These are phyloP conservation scores for Blepharisma japonicum DNA, from an alignment of 73 alveolate genomes.

Conservation along the genomic window DNA sequence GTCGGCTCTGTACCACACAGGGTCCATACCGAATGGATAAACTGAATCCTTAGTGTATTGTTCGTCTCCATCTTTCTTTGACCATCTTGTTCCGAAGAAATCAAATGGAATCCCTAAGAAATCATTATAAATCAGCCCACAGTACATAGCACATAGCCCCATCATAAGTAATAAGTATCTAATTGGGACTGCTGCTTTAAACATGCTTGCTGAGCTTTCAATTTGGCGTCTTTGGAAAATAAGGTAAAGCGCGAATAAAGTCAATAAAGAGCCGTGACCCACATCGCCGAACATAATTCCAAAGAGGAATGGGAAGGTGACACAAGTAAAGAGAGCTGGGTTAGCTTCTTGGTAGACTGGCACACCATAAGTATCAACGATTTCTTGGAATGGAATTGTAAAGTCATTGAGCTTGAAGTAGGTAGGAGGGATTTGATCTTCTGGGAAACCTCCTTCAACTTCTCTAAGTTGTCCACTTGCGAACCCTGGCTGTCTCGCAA, in stretches of 20 bases:
- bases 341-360: slow-evolving; percentile 97
- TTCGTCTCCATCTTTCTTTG: slow-evolving; percentile 43
- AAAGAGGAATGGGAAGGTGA: slow-evolving; percentile 96
- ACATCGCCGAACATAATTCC: slow-evolving; percentile 99
- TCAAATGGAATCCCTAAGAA: slow-evolving; percentile 88
- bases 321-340: slow-evolving; percentile 91
- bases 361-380: slow-evolving; percentile 95
- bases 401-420: slow-evolving; percentile 93
- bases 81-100: slow-evolving; percentile 81
- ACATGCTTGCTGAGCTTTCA: slow-evolving; percentile 44
- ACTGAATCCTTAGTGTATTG: slow-evolving; percentile 44
- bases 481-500: slow-evolving; percentile 38
- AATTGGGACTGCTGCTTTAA: slow-evolving; percentile 55
- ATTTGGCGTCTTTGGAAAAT: slow-evolving; percentile 62
- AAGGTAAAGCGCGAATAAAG: slow-evolving; percentile 64
- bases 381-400: slow-evolving; percentile 86
- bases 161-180: slow-evolving; percentile 82
- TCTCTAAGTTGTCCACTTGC: slow-evolving; percentile 68
- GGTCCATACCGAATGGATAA: slow-evolving; percentile 96
- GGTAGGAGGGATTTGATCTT: slow-evolving; percentile 77
- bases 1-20: slow-evolving; percentile 87
- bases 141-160: slow-evolving; percentile 92
- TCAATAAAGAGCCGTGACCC: slow-evolving; percentile 93
- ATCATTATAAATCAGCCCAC: slow-evolving; percentile 96
- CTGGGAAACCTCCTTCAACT: slow-evolving; percentile 66